A percentile compares a stretch with the other conserved stretches of the same genome.
These are phyloP conservation scores for Scolecobasidium constrictum DNA, from an alignment of 2,329 filamentous ascomycete genomes.

Conservation along the genomic window DNA sequence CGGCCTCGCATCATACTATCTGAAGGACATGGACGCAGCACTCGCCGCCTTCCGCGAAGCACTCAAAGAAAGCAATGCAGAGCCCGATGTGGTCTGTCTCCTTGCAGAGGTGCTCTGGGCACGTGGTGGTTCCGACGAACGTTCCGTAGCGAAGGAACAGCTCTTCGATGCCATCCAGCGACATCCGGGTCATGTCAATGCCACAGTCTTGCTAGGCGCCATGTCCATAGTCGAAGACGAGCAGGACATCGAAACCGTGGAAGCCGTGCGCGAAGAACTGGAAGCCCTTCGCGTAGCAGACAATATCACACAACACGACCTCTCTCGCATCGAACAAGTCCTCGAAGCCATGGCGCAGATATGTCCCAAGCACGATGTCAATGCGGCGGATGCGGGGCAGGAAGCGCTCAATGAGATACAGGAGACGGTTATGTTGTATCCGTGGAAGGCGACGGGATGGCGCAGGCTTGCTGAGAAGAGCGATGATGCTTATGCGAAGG, in stretches of 20 bases:
- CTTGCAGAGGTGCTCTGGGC: slow-evolving; percentile 91
- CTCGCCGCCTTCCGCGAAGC: slow-evolving; percentile 72
- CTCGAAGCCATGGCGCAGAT: slow-evolving; percentile 62
- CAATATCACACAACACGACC: slow-evolving; percentile 50
- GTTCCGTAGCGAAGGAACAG: slow-evolving; percentile 64
- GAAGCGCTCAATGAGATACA: slow-evolving; percentile 62
- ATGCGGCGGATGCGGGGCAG: slow-evolving; percentile 38
- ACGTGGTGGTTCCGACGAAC: slow-evolving; percentile 63
- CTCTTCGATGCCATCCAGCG: slow-evolving; percentile 72
- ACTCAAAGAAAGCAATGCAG: slow-evolving; percentile 61
- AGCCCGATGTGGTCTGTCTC: slow-evolving; percentile 77
- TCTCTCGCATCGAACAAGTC: slow-evolving; percentile 61
- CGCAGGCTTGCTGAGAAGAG: slow-evolving; percentile 52
- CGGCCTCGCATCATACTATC: slow-evolving; percentile 72
- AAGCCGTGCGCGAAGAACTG: slow-evolving; percentile 71
- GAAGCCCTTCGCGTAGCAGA: slow-evolving; percentile 59
- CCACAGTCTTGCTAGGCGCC: slow-evolving; percentile 70
- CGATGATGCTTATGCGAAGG: slow-evolving; percentile 43
- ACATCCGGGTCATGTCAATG: slow-evolving; percentile 64
- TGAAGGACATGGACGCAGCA: slow-evolving; percentile 53
- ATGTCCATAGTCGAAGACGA: slow-evolving; percentile 71
- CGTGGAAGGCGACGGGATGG: slow-evolving; percentile 74
- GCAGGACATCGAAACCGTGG: slow-evolving; percentile 69
- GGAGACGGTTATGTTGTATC: slow-evolving; percentile 69
- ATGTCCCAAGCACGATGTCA: slow-evolving; percentile 27